Conservation (phyloP, 345 rosid species). For the Brassica cretica region DNA sequence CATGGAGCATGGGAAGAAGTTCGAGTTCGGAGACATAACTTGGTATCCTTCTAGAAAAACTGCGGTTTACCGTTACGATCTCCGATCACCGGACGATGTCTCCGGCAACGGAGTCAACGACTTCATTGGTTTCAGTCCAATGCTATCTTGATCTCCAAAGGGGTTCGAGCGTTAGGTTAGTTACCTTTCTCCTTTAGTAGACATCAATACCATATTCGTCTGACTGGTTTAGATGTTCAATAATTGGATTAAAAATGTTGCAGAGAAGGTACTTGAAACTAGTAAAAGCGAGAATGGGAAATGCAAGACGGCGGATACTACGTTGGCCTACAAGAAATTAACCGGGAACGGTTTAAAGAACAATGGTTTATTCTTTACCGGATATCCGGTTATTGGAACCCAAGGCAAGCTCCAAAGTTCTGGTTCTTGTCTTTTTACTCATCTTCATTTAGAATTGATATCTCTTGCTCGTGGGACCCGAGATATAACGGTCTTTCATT, state of each 20-base stretch:
- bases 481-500: conserved; percentile 72
- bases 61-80: conserved; percentile 76
- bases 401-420: conserved; percentile 84
- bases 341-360: conserved; percentile 69
- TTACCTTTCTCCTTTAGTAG: neutral
- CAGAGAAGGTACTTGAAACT: conserved; percentile 66
- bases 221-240: neutral
- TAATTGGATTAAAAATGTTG: conserved; percentile 11
- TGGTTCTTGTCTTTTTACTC: conserved; percentile 77
- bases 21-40: conserved; percentile 76
- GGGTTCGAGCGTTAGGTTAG: conserved; percentile 62
- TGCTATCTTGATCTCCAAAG: conserved; percentile 53
- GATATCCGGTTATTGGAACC: conserved; percentile 81
- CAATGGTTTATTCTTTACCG: conserved; percentile 58
- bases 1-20: conserved; percentile 57
- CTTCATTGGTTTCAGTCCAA: conserved; percentile 73
- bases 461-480: conserved; percentile 79
- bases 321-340: conserved; percentile 62
- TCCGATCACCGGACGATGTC: conserved; percentile 48
- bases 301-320: conserved; percentile 54
- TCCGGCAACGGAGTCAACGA: conserved; percentile 67
- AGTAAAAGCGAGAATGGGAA: conserved; percentile 52
- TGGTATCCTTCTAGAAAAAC: conserved; percentile 82
- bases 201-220: neutral
- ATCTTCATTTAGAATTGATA: conserved; percentile 40